A percentile compares a stretch with the other conserved stretches of the same genome.
These are phyloP conservation scores for Panus rudis DNA, from an alignment of 768 basidiomycete species.

Conservation along the genomic window DNA sequence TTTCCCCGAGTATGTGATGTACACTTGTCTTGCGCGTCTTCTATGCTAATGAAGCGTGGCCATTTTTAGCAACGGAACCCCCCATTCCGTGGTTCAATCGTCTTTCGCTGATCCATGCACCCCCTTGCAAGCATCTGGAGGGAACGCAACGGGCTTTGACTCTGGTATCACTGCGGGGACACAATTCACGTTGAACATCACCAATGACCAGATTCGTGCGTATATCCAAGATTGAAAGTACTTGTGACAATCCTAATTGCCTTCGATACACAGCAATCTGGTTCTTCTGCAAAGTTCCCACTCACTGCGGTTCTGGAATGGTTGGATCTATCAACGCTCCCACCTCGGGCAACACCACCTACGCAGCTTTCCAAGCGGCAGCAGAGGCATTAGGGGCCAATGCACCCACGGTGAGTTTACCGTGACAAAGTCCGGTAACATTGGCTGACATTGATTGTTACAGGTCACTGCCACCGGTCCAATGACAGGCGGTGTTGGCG, in stretches of 20 bases:
- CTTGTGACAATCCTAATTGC: not conserved
- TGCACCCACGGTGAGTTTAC: slow-evolving; percentile 26
- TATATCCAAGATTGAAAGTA: not conserved
- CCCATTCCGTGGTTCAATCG: not conserved
- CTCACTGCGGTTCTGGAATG: slow-evolving; percentile 43
- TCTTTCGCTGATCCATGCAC: slow-evolving; percentile 20
- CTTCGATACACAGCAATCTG: slow-evolving; percentile 35
- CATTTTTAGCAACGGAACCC: not conserved
- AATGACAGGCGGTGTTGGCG: slow-evolving; percentile 20
- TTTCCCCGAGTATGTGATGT: slow-evolving; percentile 36
- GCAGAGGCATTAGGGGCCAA: slow-evolving; percentile 28
- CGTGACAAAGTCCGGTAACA: not conserved
- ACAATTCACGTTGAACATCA: slow-evolving; percentile 42
- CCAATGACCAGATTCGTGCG: slow-evolving; percentile 6
- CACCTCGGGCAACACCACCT: slow-evolving; percentile 31
- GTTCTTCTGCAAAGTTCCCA: slow-evolving; percentile 44
- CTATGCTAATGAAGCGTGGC: too few relatives aligned
- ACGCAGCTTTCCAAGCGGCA: slow-evolving; percentile 30
- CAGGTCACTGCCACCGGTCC: slow-evolving; percentile 18
- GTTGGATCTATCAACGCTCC: slow-evolving; percentile 38
- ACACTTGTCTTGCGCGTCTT: not conserved
- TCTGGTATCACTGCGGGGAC: slow-evolving; percentile 35
- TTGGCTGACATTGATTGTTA: not conserved
- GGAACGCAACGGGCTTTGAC: slow-evolving; percentile 43
- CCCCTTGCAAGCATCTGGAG: slow-evolving; percentile 37